Conservation (phyloP, 2,329 filamentous ascomycete species). For the Fusarium napiforme region DNA sequence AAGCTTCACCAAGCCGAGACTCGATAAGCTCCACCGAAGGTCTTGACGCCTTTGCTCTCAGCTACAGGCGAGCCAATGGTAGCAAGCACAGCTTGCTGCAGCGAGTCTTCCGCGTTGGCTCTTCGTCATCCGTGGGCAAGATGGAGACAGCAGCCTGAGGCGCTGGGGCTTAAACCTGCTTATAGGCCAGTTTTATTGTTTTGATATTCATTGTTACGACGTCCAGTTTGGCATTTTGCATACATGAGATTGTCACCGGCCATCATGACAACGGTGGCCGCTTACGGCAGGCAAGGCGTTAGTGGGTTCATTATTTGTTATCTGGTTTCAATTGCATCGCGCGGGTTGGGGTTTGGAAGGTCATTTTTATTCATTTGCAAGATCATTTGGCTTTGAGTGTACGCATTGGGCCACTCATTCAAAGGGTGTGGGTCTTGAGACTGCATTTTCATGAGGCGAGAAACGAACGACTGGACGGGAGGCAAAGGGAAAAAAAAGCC, state of each 20-base stretch:
- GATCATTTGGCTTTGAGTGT: conserved; percentile 43
- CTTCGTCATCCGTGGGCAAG: conserved; percentile 30
- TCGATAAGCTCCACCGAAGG: conserved; percentile 22
- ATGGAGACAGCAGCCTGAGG: conserved; percentile 24
- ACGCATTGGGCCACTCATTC: conserved; percentile 37
- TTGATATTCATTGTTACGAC: conserved; percentile 8
- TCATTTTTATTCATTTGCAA: conserved; percentile 29
- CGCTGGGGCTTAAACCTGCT: no score
- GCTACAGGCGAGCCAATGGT: conserved; percentile 42
- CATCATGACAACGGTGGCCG: conserved; percentile 29
- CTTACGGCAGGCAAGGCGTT: conserved; percentile 41
- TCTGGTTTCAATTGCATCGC: conserved; percentile 15
- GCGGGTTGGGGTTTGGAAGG: conserved; percentile 8
- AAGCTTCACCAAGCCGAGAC: conserved; percentile 9
- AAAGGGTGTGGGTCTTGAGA: conserved; percentile 23
- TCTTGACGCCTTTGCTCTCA: conserved; percentile 32
- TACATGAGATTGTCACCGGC: conserved; percentile 28
- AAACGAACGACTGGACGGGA: conserved; percentile 25
- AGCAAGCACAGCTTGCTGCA: conserved; percentile 40
- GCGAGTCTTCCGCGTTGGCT: conserved; percentile 41
- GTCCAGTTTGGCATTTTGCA: conserved; percentile 17
- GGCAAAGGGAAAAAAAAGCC: conserved; percentile 25
- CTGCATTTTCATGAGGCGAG: conserved; percentile 33
- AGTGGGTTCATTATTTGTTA: conserved; percentile 9
- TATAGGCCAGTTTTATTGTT: not conserved